Evolutionary conservation across 129 eudicot species (phyloP).

Genomic region (Sambucus nigra): DNA sequence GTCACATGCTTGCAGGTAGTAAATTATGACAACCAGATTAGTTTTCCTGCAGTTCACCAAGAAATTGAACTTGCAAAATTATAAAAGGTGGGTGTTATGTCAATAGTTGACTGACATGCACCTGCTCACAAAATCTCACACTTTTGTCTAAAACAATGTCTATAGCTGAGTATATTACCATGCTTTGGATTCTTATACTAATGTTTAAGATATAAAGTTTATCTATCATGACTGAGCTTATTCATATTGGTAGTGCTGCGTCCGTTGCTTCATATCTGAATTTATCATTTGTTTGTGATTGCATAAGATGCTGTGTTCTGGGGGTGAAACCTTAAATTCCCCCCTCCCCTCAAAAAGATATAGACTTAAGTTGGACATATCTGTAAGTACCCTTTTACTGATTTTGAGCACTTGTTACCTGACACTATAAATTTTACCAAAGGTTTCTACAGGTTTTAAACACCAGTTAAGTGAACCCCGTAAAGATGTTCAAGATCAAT

Average conservation of each 20-base stretch:
- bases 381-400: slow-evolving; percentile 10
- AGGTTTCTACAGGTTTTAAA: slow-evolving; percentile 56
- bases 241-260: not conserved
- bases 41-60: not conserved
- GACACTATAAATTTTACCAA: slow-evolving; percentile 15
- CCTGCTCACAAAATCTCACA: not conserved
- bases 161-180: too few relatives aligned
- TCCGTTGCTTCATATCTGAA: not conserved
- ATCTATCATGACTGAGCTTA: not conserved
- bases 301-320: not conserved
- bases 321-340: not conserved
- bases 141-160: too few relatives aligned
- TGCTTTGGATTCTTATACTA: not conserved
- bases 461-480: slow-evolving; percentile 36
- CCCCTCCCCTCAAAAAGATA: too few relatives aligned
- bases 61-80: not conserved
- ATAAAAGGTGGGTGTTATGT: too few relatives aligned
- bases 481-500: slow-evolving; percentile 41
- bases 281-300: not conserved
- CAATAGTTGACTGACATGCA: not conserved
- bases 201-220: not conserved
- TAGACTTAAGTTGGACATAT: not conserved
- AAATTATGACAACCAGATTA: too few relatives aligned
- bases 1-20: not conserved
- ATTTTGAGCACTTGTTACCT: slow-evolving; percentile 11